Percentiles rank a stretch among this genome's conserved stretches.
Conservation (phyloP, 805 yeast genomes). For the Yarrowia alimentaria region DNA sequence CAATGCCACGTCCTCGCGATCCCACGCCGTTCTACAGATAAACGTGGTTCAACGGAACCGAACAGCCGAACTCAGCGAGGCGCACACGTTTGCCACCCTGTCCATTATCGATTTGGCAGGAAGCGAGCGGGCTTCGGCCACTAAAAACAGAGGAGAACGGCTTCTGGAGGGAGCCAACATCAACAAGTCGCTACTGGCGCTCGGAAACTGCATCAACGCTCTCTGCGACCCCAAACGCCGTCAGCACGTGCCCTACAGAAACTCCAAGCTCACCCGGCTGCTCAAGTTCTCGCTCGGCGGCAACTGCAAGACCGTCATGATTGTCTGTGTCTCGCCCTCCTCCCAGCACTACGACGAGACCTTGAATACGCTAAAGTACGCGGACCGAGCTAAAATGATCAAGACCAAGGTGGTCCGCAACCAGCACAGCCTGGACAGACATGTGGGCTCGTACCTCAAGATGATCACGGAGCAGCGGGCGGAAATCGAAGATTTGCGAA, state of each 20-base stretch:
- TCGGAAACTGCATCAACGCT: constrained; percentile 93
- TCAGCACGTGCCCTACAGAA: constrained; percentile 84
- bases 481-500: constrained; percentile 67
- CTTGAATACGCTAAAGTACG: constrained; percentile 83
- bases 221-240: constrained; percentile 67
- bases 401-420: constrained; percentile 76
- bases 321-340: constrained; percentile 89
- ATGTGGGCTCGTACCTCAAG: constrained; percentile 78
- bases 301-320: constrained; percentile 92
- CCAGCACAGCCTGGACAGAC: constrained; percentile 71
- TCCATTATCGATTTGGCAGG: constrained; percentile 93
- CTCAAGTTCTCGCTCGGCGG: constrained; percentile 90
- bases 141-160: constrained; percentile 77
- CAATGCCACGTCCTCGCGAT: constrained; percentile 83
- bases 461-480: constrained; percentile 79
- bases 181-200: constrained; percentile 79
- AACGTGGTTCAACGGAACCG: constrained; percentile 60
- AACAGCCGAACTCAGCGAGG: constrained; percentile 61
- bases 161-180: constrained; percentile 91
- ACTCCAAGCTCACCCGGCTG: constrained; percentile 82
- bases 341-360: constrained; percentile 90
- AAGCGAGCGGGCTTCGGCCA: constrained; percentile 89
- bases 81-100: constrained; percentile 73
- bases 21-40: constrained; percentile 90
- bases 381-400: constrained; percentile 86